These are phyloP conservation scores for Sarcocystis neurona DNA, from an alignment of 169 alveolate genomes.

Conservation along the genomic window DNA sequence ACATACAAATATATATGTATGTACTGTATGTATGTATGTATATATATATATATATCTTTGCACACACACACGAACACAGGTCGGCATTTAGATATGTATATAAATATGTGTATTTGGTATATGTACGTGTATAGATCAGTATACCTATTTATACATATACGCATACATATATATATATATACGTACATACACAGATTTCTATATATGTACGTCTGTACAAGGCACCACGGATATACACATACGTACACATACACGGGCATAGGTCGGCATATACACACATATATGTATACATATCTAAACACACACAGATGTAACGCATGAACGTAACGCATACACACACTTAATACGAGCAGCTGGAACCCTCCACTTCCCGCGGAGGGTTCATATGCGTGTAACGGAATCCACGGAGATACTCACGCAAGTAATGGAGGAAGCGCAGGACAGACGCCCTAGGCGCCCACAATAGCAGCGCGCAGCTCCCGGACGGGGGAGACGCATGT, in stretches of 20 bases:
- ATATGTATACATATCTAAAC: too few relatives aligned
- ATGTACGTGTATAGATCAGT: neutral
- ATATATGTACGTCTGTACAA: neutral
- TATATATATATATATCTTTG: neutral
- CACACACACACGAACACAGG: neutral
- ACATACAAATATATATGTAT: neutral
- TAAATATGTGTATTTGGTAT: neutral
- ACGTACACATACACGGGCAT: neutral
- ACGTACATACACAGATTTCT: neutral
- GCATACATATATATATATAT: neutral
- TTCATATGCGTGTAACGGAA: too few relatives aligned
- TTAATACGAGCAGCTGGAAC: too few relatives aligned
- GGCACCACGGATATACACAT: neutral
- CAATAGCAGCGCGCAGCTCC: too few relatives aligned
- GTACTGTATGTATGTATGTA: neutral
- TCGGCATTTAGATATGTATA: neutral
- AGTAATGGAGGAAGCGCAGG: too few relatives aligned
- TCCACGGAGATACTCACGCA: too few relatives aligned
- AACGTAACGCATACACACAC: too few relatives aligned
- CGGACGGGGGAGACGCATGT: too few relatives aligned
- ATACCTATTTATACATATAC: neutral
- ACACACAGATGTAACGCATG: too few relatives aligned
- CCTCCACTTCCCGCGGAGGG: too few relatives aligned
- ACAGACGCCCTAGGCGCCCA: too few relatives aligned
- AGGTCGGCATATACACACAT: too few relatives aligned